Percentiles rank a stretch among this genome's conserved stretches.
Conservation (phyloP, 306 rosid genomes). For the Cyclanthera cordifolia region DNA sequence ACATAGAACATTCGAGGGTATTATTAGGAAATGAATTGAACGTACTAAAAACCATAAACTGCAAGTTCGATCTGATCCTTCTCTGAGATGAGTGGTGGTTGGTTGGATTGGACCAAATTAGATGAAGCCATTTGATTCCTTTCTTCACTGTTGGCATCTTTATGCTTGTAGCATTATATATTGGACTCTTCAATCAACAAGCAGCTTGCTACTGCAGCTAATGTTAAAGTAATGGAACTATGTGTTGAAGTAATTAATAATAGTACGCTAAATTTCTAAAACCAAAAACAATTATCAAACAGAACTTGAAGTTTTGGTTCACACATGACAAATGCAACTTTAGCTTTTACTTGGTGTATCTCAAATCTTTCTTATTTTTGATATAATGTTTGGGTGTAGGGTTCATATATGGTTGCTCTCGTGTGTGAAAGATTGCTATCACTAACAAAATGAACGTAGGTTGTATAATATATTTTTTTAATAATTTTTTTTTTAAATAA, state of each 20-base stretch:
- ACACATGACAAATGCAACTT: constrained; percentile 1
- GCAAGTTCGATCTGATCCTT: not conserved
- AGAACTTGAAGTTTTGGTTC: not conserved
- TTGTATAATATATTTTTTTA: not conserved
- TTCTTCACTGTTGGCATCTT: not conserved
- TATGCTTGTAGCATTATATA: constrained; percentile 71
- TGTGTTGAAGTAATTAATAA: too few species aligned
- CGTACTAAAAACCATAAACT: not conserved
- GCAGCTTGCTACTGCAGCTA: constrained; percentile 53
- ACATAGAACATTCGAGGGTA: not conserved
- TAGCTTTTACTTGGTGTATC: not conserved
- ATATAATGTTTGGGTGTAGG: constrained; percentile 29
- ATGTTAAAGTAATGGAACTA: too few species aligned
- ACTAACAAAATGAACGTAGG: constrained; percentile 61
- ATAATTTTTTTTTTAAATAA: too few species aligned
- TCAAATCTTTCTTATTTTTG: constrained; percentile 10
- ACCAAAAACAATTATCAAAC: too few species aligned
- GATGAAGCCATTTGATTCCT: not conserved
- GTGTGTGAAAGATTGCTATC: constrained; percentile 60
- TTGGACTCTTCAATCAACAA: constrained; percentile 61
- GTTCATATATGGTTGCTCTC: constrained; percentile 73
- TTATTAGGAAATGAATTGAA: not conserved
- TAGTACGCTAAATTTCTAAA: too few species aligned
- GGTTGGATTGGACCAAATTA: not conserved
- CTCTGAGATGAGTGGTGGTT: not conserved